Percentiles rank a stretch among this genome's conserved stretches.
Evolutionary conservation across 441 rosid genomes (phyloP).

Genomic region (Aquilaria agallochum): DNA sequence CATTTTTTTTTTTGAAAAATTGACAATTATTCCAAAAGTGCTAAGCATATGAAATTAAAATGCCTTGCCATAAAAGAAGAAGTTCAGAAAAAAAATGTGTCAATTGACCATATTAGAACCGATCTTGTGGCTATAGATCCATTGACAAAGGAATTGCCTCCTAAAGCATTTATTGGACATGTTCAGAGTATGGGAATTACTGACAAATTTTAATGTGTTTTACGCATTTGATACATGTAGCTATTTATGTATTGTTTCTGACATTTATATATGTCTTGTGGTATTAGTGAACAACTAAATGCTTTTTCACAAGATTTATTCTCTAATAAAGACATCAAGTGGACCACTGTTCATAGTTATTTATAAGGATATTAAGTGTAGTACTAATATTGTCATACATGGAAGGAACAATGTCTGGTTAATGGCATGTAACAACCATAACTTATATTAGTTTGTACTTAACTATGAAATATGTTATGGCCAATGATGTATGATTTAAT

Average conservation of each 20-base stretch:
- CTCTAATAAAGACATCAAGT: too few species aligned
- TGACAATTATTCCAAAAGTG: background rate
- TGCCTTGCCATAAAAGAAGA: background rate
- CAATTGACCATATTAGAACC: background rate
- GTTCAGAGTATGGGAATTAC: background rate
- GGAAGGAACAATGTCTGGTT: background rate
- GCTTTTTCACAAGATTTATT: too few species aligned
- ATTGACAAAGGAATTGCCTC: slow-evolving; percentile 1
- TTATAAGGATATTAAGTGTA: background rate
- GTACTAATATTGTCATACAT: background rate
- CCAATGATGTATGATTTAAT: too few species aligned
- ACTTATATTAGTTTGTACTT: background rate
- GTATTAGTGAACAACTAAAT: background rate
- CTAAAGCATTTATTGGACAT: background rate
- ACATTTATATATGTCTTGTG: background rate
- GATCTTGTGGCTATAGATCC: background rate
- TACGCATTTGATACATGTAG: background rate
- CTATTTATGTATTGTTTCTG: background rate
- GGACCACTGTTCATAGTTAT: too few species aligned
- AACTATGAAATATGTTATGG: too few species aligned
- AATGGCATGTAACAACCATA: background rate
- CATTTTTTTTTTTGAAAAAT: background rate
- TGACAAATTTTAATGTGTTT: background rate
- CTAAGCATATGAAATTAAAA: background rate
- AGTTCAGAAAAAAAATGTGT: background rate